phyloP scores from a whole-genome alignment of 257 asterid species.

The Solanum virginianum region DNA sequence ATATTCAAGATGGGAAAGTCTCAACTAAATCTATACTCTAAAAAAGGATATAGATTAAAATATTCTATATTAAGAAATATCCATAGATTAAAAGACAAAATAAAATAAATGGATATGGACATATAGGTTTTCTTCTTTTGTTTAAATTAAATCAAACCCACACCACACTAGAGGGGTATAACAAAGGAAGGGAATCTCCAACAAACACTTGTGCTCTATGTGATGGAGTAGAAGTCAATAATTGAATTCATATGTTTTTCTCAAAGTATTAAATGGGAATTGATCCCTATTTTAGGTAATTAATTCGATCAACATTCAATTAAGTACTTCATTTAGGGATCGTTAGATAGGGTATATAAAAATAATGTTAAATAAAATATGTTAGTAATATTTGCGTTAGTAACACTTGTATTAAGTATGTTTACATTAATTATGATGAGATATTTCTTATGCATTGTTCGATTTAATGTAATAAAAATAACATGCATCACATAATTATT shows the following conservation, averaged over 20 bases:
- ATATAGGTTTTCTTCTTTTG: neutral
- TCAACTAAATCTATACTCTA: neutral
- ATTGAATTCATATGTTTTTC: neutral
- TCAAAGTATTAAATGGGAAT: neutral
- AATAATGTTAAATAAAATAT: no score
- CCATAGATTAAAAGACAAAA: neutral
- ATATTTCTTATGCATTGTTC: no score
- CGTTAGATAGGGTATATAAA: no score
- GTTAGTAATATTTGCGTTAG: no score
- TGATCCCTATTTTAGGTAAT: neutral
- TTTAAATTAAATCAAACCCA: neutral
- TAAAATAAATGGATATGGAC: neutral
- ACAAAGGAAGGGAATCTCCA: neutral
- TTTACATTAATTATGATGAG: no score
- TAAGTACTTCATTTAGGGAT: neutral
- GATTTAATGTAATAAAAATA: no score
- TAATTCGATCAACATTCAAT: neutral
- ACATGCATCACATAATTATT: no score
- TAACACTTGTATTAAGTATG: no score
- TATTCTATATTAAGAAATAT: neutral
- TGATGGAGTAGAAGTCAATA: neutral
- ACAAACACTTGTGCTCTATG: neutral
- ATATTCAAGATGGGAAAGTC: neutral
- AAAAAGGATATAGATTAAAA: neutral
- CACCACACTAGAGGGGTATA: neutral